These are phyloP conservation scores for Dionaea muscipula DNA, from an alignment of 179 eudicot genomes.

Conservation along the genomic window DNA sequence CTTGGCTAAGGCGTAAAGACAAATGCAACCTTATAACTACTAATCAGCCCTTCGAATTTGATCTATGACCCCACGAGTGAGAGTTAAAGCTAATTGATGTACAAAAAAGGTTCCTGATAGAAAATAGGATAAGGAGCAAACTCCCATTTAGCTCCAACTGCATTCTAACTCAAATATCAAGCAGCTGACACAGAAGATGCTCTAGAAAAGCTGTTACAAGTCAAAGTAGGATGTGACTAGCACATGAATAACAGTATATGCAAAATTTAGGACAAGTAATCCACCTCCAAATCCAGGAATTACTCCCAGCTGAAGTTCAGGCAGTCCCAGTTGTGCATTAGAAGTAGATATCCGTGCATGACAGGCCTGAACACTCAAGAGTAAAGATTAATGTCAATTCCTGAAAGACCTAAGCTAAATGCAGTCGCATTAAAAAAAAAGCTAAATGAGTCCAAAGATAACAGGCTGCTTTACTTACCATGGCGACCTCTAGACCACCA, in stretches of 20 bases:
- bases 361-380: slow-evolving; percentile 39
- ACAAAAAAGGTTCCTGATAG: too few relatives aligned
- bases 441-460: not conserved
- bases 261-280: not conserved
- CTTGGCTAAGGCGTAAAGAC: too few relatives aligned
- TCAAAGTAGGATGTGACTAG: not conserved
- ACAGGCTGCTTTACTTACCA: slow-evolving; percentile 37
- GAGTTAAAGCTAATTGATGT: too few relatives aligned
- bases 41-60: too few relatives aligned
- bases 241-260: not conserved
- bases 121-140: too few relatives aligned
- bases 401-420: too few relatives aligned
- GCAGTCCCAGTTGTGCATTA: slow-evolving; percentile 76
- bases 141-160: too few relatives aligned
- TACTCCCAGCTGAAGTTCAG: slow-evolving; percentile 84
- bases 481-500: slow-evolving; percentile 91
- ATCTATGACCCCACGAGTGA: too few relatives aligned
- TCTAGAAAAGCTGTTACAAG: not conserved
- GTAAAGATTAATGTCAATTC: too few relatives aligned
- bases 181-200: too few relatives aligned
- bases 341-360: slow-evolving; percentile 86
- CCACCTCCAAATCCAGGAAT: slow-evolving; percentile 97
- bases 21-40: too few relatives aligned
- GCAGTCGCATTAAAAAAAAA: not conserved
- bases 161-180: too few relatives aligned